These are phyloP conservation scores for Albophoma yamanashiensis DNA, from an alignment of 2,329 filamentous ascomycete species.

Conservation along the genomic window DNA sequence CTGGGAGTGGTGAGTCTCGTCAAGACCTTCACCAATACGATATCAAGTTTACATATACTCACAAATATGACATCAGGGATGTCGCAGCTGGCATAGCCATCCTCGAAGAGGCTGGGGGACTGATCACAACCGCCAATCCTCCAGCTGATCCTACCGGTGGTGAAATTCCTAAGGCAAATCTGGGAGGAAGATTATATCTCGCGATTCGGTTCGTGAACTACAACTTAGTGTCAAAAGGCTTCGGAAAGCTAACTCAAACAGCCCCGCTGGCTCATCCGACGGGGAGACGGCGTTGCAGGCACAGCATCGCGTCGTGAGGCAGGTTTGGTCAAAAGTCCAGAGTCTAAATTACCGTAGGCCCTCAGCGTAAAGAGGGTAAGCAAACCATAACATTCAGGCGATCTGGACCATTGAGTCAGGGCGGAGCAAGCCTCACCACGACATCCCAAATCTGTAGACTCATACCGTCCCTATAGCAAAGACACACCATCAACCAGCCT, in stretches of 20 bases:
- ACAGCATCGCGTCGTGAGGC: background rate
- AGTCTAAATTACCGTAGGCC: background rate
- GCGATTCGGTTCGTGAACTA: constrained; percentile 40
- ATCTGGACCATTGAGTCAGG: background rate
- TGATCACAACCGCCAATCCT: no score
- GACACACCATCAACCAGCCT: background rate
- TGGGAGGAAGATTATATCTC: constrained; percentile 61
- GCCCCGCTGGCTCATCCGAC: constrained; percentile 41
- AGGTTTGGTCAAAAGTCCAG: background rate
- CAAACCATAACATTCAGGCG: no score
- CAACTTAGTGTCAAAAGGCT: background rate
- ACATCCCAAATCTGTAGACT: background rate
- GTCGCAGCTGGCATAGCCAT: no score
- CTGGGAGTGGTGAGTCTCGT: no score
- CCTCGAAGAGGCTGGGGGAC: no score
- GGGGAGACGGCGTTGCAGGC: background rate
- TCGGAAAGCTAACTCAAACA: constrained; percentile 12
- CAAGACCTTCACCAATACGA: no score
- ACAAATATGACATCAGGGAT: no score
- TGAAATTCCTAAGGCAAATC: constrained; percentile 44
- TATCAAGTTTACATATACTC: no score
- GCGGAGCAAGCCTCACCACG: background rate
- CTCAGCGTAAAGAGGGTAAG: background rate
- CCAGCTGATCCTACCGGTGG: no score
- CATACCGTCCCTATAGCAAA: background rate